phyloP scores from a whole-genome alignment of 768 basidiomycete species.

The Russula brevipes region DNA sequence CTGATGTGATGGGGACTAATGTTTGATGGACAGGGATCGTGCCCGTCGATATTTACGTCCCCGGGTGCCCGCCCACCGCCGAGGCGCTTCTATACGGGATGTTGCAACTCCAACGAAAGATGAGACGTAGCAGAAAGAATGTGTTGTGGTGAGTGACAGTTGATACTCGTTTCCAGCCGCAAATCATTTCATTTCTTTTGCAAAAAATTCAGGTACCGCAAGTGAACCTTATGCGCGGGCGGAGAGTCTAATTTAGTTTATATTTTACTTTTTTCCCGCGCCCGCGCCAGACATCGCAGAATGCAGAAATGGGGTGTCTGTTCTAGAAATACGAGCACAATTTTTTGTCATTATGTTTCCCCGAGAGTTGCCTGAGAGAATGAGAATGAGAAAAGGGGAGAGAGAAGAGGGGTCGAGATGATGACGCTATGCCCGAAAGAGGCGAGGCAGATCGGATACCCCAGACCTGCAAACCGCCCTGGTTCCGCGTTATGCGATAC shows the following conservation, averaged over 20 bases:
- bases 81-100: constrained; percentile 96
- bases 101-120: constrained; percentile 95
- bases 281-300: no score
- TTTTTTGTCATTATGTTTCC: no score
- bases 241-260: background rate
- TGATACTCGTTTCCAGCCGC: background rate
- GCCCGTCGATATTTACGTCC: constrained; percentile 97
- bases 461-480: no score
- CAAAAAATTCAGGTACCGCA: constrained; percentile 41
- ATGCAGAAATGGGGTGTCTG: no score
- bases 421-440: no score
- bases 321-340: no score
- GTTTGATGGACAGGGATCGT: constrained; percentile 66
- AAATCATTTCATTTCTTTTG: background rate
- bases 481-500: no score
- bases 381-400: no score
- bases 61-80: constrained; percentile 92
- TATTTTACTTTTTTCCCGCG: background rate
- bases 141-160: constrained; percentile 65
- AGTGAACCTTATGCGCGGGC: constrained; percentile 32
- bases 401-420: no score
- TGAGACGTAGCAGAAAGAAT: constrained; percentile 81
- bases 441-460: no score
- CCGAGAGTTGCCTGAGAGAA: no score
- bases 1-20: constrained; percentile 16